These are phyloP conservation scores for Panaeolus cyanescens DNA, from an alignment of 768 basidiomycete species.

Conservation along the genomic window DNA sequence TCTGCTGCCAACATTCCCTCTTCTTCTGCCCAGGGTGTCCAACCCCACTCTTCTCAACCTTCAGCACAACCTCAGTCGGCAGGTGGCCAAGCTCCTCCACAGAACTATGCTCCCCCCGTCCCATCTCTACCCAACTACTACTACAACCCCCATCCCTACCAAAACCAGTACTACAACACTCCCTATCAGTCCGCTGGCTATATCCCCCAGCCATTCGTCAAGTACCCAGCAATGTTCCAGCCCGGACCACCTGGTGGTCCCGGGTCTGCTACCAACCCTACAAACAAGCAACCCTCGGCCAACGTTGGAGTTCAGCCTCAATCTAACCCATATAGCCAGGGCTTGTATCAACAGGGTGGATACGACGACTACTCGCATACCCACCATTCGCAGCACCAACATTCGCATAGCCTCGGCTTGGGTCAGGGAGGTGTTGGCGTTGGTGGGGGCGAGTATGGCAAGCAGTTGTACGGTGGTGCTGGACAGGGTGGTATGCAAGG, in stretches of 20 bases:
- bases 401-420: conserved; percentile 46
- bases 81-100: conserved; percentile 65
- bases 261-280: conserved; percentile 63
- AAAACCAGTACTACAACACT: conserved; percentile 78
- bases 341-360: conserved; percentile 60
- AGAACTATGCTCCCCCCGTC: conserved; percentile 66
- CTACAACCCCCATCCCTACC: conserved; percentile 69
- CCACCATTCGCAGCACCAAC: conserved; percentile 60
- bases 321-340: conserved; percentile 62
- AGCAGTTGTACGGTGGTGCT: conserved; percentile 47
- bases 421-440: conserved; percentile 41
- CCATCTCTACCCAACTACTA: conserved; percentile 30
- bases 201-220: conserved; percentile 72
- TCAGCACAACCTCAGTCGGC: conserved; percentile 59
- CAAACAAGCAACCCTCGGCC: conserved; percentile 63
- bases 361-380: conserved; percentile 56
- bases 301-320: conserved; percentile 48
- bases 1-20: conserved; percentile 49
- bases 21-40: conserved; percentile 53
- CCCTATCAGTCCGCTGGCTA: conserved; percentile 62
- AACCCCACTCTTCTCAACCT: conserved; percentile 55
- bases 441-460: conserved; percentile 40
- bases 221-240: conserved; percentile 79
- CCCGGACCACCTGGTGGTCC: conserved; percentile 65
- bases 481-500: conserved; percentile 65